Evolutionary conservation across 2,329 filamentous ascomycete genomes (phyloP), one percentile per base, ranked within the genome.

Genomic region (Fulvia fulva): DNA sequence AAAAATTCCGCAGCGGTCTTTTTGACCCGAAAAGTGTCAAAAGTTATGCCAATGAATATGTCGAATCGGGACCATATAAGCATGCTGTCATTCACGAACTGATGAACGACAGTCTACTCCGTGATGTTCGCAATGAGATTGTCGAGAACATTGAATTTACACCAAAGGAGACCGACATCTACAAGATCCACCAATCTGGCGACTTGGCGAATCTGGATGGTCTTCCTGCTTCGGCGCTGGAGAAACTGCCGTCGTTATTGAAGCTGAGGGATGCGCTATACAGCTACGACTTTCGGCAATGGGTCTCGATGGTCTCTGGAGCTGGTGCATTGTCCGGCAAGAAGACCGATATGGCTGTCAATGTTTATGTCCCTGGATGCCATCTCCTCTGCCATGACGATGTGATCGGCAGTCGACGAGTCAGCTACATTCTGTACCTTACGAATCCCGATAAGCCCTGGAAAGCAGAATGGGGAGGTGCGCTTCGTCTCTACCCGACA

Each of bases 301-400:
- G 96, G 75, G 84, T 97, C 57, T 90, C 91, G 28, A 81, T 84
- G 55, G 89, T 99, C 70, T 96, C 93, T 14, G 86, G 86, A 59
- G 91, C 91, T 57, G 94, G 94, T 0, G 87, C 90, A 58, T 76
- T 99, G 70, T 96, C 91, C 69, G 94, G 92, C 1, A 85, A 84
- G 74, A 99, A 97, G 81, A 97, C 94, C 19, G 94, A 99, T 75
- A 96, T 99, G 91, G 94, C 94, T 59, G 96, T 99, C 80, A 99
- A 99, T 72, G 87, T 99, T 52, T 99, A 99, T 75, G 97, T 91
- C 0, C 93, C 94, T 5, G 93, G 94, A 43, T 97, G 93, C 72
- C 96, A 95, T 74, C 82, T 99, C 25, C 81, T 99, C 28, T 97
- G 94, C 76, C 94, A 99, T 71, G 94, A 99, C 80, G 94, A 99